A percentile compares a stretch with the other conserved stretches of the same genome.
Conservation (phyloP, 441 rosid species). For the Eutrema salsugineum region DNA sequence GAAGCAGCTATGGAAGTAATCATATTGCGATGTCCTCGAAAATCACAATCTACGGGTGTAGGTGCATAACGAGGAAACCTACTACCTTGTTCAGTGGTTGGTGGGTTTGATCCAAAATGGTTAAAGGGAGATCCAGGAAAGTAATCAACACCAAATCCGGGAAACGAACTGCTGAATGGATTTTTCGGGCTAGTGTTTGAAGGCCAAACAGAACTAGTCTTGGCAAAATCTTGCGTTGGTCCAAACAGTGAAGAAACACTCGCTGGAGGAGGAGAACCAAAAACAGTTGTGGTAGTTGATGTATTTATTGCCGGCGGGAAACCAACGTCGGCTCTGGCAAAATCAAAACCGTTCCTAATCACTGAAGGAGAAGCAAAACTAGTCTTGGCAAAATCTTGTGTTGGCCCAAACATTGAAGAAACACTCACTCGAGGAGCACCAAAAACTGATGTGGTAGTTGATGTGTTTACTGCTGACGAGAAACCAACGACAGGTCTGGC, state of each 20-base stretch:
- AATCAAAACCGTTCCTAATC: no score
- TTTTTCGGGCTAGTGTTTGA: neutral
- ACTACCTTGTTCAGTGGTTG: neutral
- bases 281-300: neutral
- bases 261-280: neutral
- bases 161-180: neutral
- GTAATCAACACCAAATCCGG: constrained; percentile 6
- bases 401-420: neutral
- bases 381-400: neutral
- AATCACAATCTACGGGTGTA: neutral
- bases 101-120: neutral
- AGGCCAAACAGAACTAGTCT: neutral
- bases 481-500: neutral
- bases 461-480: neutral
- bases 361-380: neutral
- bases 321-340: no score
- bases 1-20: constrained; percentile 18
- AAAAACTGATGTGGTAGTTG: neutral
- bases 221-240: neutral
- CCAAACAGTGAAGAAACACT: neutral
- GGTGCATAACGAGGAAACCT: neutral
- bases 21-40: neutral
- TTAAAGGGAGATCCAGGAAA: neutral
- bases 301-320: no score
- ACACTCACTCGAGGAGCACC: neutral